Base-by-base conservation (phyloP, 2,329 filamentous ascomycete genomes). In the Colletotrichum somersetense region DNA sequence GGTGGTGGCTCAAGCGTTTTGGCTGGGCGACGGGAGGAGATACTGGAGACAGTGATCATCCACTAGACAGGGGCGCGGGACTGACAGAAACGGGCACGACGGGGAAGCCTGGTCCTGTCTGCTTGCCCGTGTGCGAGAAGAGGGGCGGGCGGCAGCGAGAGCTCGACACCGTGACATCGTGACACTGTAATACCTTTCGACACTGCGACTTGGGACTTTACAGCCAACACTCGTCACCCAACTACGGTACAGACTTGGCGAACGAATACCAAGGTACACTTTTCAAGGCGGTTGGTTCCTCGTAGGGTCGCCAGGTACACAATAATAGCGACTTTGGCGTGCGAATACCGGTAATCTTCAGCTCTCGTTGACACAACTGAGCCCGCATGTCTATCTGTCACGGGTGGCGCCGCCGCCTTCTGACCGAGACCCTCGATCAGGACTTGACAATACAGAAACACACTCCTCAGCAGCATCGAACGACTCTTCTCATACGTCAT, bases 1-100 rank as follows among this genome's bases (percentile, higher is more conserved):
- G 48, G n/a, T 14, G 33, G 14, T 53, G 55, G 62, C 67, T 67
- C 63, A 57, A 64, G 67, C 67, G 67, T 68, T 69, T 64, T 72
- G 69, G 66, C 69, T 72, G 69, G 69, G 56, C 46, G 66, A 72
- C 69, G 66, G 69, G 69, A 72, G 69, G 69, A 69, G 35, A 59
- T 33, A 40, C 40, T 56, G 67, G 48, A 50, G 67, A 66, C 3
- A 59, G 48, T 68, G 69, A 72, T 69, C 69, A 69, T 44, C 69
- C 69, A 59, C 65, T 69, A 69, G 66, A 62, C 59, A 72, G 38
- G 65, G 53, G 48, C 35, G 35, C 7, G 46, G 63, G 62, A 57
- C 46, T 57, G 52, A 55, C 33, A 71, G 48, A 53, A 63, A 56
- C 20, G 53, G 53, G 53, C 33, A 38, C 23, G 35, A 56, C 20